These are phyloP conservation scores for Amauroascus niger DNA, from an alignment of 2,329 filamentous ascomycete species.

Conservation along the genomic window DNA sequence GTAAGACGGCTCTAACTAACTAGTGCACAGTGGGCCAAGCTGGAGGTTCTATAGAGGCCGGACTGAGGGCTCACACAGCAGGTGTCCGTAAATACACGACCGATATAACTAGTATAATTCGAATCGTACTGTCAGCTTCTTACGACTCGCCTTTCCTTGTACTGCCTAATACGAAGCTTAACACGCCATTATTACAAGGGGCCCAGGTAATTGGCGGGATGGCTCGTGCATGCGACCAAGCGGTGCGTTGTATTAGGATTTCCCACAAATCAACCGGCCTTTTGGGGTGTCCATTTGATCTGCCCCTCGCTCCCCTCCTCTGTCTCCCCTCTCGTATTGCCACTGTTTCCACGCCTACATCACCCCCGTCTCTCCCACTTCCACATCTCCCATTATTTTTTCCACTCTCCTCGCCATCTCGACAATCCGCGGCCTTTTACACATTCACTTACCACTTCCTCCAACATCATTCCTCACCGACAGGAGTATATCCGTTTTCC, in stretches of 20 bases:
- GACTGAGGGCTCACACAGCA: not conserved
- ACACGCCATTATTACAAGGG: conserved; percentile 9
- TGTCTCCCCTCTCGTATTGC: not conserved
- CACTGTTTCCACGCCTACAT: conserved; percentile 10
- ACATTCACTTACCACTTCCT: no score
- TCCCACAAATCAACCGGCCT: conserved; percentile 4
- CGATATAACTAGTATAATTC: no score
- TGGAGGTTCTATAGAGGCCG: no score
- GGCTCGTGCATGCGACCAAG: conserved; percentile 1
- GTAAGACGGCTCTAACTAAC: no score
- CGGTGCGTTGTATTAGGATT: conserved; percentile 5
- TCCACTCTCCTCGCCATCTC: conserved; percentile 18
- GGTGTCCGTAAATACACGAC: not conserved
- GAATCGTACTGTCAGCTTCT: not conserved
- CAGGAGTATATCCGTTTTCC: not conserved
- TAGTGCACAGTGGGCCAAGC: no score
- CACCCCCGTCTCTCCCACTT: conserved; percentile 9
- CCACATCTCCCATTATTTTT: conserved; percentile 17
- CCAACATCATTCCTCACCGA: not conserved
- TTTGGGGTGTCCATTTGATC: not conserved
- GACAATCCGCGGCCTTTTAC: conserved; percentile 18
- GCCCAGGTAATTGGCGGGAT: conserved; percentile 4
- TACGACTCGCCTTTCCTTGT: not conserved
- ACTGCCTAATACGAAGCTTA: not conserved
- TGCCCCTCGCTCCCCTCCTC: conserved; percentile 12